Percentiles rank a stretch among this genome's conserved stretches.
These are phyloP conservation scores for Chrysosporium queenslandicum DNA, from an alignment of 2,329 filamentous ascomycete genomes.

Conservation along the genomic window DNA sequence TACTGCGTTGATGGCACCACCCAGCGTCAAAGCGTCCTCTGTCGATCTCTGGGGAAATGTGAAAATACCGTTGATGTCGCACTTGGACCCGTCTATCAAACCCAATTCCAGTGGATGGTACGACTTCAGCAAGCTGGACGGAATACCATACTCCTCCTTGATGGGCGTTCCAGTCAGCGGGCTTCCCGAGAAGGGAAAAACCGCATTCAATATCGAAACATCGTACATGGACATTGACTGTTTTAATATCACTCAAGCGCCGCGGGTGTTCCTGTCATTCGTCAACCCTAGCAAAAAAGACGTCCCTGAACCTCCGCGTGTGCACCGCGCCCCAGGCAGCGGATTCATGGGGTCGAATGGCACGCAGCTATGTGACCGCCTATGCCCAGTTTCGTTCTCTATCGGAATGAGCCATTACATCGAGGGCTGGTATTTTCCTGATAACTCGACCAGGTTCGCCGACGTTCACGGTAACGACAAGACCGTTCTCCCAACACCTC, in stretches of 20 bases:
- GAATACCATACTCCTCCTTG: conserved; percentile 7
- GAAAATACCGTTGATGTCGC: conserved; percentile 14
- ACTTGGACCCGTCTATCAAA: neutral
- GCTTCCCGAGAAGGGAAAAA: conserved; percentile 1
- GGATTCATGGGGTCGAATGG: conserved; percentile 7
- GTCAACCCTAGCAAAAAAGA: too few species aligned
- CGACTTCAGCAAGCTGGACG: neutral
- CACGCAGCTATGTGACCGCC: neutral
- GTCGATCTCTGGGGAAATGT: conserved; percentile 14
- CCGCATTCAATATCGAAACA: conserved; percentile 14
- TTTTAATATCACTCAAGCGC: neutral
- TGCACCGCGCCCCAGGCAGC: neutral
- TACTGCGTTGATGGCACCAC: conserved; percentile 12
- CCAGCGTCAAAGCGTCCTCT: conserved; percentile 1
- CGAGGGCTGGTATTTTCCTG: neutral
- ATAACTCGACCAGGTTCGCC: neutral
- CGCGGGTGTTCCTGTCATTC: neutral
- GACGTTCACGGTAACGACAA: conserved; percentile 11
- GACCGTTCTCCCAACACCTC: neutral
- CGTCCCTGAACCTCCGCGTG: neutral
- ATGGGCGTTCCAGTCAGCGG: conserved; percentile 8
- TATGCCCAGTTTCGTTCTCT: conserved; percentile 9
- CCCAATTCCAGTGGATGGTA: conserved; percentile 12
- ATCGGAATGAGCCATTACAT: conserved; percentile 9
- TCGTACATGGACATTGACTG: conserved; percentile 15